Conservation (phyloP, 1,139 yeast genomes). For the Pichia sp. region DNA sequence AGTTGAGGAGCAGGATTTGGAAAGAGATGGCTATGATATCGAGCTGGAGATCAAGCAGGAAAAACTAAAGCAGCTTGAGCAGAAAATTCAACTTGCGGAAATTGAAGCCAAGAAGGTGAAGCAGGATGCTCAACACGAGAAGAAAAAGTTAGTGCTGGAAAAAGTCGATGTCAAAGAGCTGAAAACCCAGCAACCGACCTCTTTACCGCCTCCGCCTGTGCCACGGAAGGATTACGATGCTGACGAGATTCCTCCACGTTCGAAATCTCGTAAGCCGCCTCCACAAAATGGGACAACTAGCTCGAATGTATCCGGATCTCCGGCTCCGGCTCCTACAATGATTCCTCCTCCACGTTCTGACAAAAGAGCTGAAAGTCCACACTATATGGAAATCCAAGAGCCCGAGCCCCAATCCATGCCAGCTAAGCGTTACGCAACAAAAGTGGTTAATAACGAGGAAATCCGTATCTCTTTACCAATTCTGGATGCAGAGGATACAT, state of each 20-base stretch:
- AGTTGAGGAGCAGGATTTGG: constrained; percentile 62
- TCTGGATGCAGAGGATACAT: constrained; percentile 10
- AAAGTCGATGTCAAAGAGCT: constrained; percentile 13
- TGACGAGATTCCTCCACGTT: constrained; percentile 13
- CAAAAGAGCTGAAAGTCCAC: neutral
- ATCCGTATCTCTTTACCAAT: constrained; percentile 10
- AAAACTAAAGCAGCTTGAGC: constrained; percentile 29
- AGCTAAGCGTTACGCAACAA: neutral
- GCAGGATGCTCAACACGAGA: constrained; percentile 15
- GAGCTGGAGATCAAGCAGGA: constrained; percentile 33
- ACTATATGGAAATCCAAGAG: neutral
- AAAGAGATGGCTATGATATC: constrained; percentile 37
- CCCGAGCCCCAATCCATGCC: neutral
- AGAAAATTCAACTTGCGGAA: constrained; percentile 28
- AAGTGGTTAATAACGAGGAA: neutral
- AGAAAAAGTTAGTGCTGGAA: constrained; percentile 11
- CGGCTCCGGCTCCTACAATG: neutral
- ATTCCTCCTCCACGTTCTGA: constrained; percentile 15
- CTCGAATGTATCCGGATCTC: neutral
- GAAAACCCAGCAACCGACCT: constrained; percentile 17
- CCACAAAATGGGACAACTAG: constrained; percentile 1
- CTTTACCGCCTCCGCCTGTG: constrained; percentile 23
- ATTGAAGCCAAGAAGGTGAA: constrained; percentile 23
- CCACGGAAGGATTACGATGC: constrained; percentile 21
- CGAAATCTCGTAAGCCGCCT: constrained; percentile 14